These are phyloP conservation scores for Euphorbia schlechtendalii DNA, from an alignment of 441 rosid species.

Conservation along the genomic window DNA sequence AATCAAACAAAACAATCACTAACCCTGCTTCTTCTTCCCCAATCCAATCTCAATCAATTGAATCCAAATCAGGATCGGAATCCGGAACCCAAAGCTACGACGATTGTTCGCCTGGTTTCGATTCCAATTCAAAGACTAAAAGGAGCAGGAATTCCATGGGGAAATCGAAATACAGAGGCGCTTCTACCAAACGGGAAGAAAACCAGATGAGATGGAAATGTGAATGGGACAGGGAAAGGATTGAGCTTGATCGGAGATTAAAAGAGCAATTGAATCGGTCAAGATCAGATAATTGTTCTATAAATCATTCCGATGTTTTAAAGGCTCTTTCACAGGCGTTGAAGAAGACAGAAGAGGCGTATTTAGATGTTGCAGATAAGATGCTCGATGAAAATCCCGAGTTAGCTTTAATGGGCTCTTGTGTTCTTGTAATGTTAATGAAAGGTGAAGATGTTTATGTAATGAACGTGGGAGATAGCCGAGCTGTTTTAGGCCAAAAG, in stretches of 20 bases:
- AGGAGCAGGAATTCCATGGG: conserved; percentile 31
- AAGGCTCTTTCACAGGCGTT: conserved; percentile 69
- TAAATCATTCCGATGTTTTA: conserved; percentile 54
- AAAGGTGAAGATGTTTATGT: conserved; percentile 84
- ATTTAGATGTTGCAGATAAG: conserved; percentile 62
- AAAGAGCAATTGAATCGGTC: conserved; percentile 22
- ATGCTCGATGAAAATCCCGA: conserved; percentile 81
- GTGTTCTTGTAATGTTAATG: conserved; percentile 87
- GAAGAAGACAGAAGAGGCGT: conserved; percentile 68
- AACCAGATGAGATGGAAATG: conserved; percentile 47
- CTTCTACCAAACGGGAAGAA: conserved; percentile 63
- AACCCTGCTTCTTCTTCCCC: conserved; percentile 27
- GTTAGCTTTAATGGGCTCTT: conserved; percentile 89
- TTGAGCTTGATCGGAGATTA: conserved; percentile 63
- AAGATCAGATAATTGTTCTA: conserved; percentile 26
- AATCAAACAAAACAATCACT: conserved; percentile 15
- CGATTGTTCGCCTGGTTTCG: conserved; percentile 30
- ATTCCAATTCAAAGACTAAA: conserved; percentile 26
- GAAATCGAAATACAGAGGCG: conserved; percentile 37
- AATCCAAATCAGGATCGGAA: conserved; percentile 6
- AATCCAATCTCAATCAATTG: conserved; percentile 15
- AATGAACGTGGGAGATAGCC: conserved; percentile 91
- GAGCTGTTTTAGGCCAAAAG: conserved; percentile 80
- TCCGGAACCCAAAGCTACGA: conserved; percentile 11
- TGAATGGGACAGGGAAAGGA: conserved; percentile 66